phyloP scores from a whole-genome alignment of 2,329 filamentous ascomycete species.

The Diaporthe velutina region DNA sequence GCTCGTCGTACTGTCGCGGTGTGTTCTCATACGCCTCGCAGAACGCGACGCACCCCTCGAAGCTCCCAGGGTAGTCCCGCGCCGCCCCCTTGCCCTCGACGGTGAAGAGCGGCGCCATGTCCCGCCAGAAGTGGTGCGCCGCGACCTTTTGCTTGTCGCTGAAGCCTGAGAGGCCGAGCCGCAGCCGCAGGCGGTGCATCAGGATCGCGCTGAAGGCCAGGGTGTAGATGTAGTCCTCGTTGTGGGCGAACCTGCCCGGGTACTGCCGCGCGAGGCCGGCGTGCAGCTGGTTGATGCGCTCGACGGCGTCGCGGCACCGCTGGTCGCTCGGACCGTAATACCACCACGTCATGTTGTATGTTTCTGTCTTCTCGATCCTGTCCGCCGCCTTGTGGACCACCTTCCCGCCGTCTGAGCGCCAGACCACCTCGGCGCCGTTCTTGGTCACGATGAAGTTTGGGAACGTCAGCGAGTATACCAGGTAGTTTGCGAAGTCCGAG shows the following conservation, averaged over 20 bases:
- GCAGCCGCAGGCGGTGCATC: constrained; percentile 18
- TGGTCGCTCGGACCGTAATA: neutral
- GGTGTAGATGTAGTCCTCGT: constrained; percentile 6
- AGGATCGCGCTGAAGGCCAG: constrained; percentile 12
- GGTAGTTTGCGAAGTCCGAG: constrained; percentile 9
- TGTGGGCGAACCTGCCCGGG: neutral
- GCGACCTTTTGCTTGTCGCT: neutral
- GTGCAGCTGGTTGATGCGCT: constrained; percentile 15
- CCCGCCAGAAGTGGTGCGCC: constrained; percentile 13
- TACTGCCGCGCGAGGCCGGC: neutral
- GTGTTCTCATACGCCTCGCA: constrained; percentile 12
- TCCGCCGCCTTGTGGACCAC: constrained; percentile 11
- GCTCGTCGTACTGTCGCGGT: constrained; percentile 6
- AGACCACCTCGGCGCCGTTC: constrained; percentile 1
- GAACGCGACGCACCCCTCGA: neutral
- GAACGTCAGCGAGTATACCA: neutral
- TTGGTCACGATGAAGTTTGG: constrained; percentile 3
- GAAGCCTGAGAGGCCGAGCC: neutral
- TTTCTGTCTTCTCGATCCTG: constrained; percentile 14
- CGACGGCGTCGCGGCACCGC: constrained; percentile 1
- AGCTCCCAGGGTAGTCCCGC: neutral
- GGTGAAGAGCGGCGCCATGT: constrained; percentile 3
- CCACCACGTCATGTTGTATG: constrained; percentile 19
- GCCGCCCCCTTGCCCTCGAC: neutral
- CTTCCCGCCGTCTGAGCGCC: constrained; percentile 16